These are phyloP conservation scores for Waitea zeae DNA, from an alignment of 1,284 basidiomycete genomes.

Conservation along the genomic window DNA sequence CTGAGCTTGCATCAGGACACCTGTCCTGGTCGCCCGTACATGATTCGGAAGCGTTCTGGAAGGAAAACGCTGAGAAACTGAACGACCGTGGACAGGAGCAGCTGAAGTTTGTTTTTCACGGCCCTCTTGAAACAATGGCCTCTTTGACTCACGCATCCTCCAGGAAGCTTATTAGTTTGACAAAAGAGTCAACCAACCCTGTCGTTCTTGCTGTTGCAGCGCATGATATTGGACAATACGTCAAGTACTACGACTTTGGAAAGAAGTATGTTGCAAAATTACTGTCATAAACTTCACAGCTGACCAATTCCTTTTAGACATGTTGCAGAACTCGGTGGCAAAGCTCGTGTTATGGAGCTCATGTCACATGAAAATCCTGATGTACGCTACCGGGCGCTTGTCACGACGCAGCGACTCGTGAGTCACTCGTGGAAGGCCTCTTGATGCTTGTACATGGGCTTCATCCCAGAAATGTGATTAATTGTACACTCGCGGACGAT, in stretches of 20 bases:
- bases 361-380: constrained; percentile 83
- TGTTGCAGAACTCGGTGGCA: constrained; percentile 73
- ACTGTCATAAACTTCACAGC: constrained; percentile 3
- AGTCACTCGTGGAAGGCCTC: constrained; percentile 63
- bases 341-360: constrained; percentile 85
- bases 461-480: no score
- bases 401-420: constrained; percentile 69
- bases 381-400: constrained; percentile 81
- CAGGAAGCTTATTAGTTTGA: constrained; percentile 56
- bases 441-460: no score
- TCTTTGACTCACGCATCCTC: constrained; percentile 1
- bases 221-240: constrained; percentile 88
- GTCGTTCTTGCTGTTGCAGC: constrained; percentile 75
- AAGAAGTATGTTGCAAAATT: constrained; percentile 52
- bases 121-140: constrained; percentile 1
- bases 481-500: no score
- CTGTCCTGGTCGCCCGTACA: constrained; percentile 93
- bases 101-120: constrained; percentile 42
- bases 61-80: constrained; percentile 77
- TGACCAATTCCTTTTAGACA: constrained; percentile 25
- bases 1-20: constrained; percentile 81
- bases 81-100: constrained; percentile 71
- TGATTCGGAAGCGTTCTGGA: constrained; percentile 95
- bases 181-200: constrained; percentile 58
- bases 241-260: constrained; percentile 77